phyloP scores from a whole-genome alignment of 1,284 basidiomycete genomes.

The Melampsora americana region DNA sequence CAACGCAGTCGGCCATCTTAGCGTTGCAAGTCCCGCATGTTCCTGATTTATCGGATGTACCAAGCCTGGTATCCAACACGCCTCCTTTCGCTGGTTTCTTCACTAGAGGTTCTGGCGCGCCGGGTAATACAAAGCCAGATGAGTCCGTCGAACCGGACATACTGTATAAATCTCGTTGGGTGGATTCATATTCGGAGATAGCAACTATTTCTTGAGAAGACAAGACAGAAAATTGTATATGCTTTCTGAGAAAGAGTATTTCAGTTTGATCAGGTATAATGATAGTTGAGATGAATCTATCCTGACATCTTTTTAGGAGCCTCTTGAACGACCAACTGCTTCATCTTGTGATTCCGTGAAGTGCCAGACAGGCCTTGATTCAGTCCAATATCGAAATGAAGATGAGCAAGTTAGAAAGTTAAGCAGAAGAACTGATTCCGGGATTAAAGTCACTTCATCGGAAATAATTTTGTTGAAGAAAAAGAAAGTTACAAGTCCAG shows the following conservation, averaged over 20 bases:
- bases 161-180: conserved; percentile 80
- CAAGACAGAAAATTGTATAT: conserved; percentile 87
- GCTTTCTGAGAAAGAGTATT: conserved; percentile 49
- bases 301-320: conserved; percentile 43
- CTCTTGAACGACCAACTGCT: conserved; percentile 40
- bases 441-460: too few relatives aligned
- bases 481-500: too few relatives aligned
- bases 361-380: too few relatives aligned
- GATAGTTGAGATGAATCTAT: not conserved
- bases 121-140: conserved; percentile 43
- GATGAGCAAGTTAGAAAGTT: too few relatives aligned
- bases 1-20: conserved; percentile 88
- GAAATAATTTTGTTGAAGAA: too few relatives aligned
- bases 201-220: conserved; percentile 89
- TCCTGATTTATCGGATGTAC: conserved; percentile 87
- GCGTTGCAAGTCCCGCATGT: conserved; percentile 94
- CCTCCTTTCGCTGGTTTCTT: conserved; percentile 83
- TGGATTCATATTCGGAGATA: conserved; percentile 89
- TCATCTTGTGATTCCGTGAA: conserved; percentile 15
- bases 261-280: conserved; percentile 1
- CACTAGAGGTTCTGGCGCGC: conserved; percentile 51
- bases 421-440: too few relatives aligned
- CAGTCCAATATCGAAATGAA: too few relatives aligned
- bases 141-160: conserved; percentile 55
- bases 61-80: conserved; percentile 81